A percentile compares a stretch with the other conserved stretches of the same genome.
Conservation (phyloP, 495 filamentous ascomycete species). For the Penicillium cosmopolitanum region DNA sequence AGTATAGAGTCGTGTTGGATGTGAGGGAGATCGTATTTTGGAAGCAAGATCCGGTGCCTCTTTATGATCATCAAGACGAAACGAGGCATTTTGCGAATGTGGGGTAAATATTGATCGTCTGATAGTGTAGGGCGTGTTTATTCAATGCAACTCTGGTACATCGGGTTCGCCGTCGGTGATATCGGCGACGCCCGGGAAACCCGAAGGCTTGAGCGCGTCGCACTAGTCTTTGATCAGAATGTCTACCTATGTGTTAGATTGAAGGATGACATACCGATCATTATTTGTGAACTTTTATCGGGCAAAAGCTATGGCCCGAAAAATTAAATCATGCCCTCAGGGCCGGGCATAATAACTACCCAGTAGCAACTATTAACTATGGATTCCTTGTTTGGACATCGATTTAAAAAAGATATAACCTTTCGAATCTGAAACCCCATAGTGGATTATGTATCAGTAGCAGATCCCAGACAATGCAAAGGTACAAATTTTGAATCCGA, state of each 20-base stretch:
- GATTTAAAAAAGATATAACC: too few relatives aligned
- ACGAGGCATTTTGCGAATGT: background rate
- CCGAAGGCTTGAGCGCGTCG: background rate
- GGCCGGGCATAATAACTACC: too few relatives aligned
- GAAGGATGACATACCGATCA: too few relatives aligned
- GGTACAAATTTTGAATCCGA: too few relatives aligned
- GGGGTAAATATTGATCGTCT: background rate
- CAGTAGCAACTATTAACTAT: too few relatives aligned
- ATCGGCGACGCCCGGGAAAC: background rate
- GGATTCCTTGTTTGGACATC: too few relatives aligned
- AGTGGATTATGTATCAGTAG: too few relatives aligned
- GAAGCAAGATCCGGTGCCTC: background rate
- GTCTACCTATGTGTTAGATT: background rate
- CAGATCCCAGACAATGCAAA: too few relatives aligned
- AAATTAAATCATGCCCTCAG: too few relatives aligned
- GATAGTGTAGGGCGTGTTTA: background rate
- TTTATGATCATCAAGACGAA: background rate
- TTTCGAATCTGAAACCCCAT: too few relatives aligned
- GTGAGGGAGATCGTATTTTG: background rate
- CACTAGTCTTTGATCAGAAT: background rate
- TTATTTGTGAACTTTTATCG: too few relatives aligned
- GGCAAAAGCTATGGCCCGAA: too few relatives aligned
- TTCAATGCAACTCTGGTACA: background rate
- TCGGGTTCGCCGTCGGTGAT: slow-evolving; percentile 3
- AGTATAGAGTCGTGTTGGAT: background rate